Conservation (phyloP, 768 basidiomycete species). For the Neoboletus brunneissimus region DNA sequence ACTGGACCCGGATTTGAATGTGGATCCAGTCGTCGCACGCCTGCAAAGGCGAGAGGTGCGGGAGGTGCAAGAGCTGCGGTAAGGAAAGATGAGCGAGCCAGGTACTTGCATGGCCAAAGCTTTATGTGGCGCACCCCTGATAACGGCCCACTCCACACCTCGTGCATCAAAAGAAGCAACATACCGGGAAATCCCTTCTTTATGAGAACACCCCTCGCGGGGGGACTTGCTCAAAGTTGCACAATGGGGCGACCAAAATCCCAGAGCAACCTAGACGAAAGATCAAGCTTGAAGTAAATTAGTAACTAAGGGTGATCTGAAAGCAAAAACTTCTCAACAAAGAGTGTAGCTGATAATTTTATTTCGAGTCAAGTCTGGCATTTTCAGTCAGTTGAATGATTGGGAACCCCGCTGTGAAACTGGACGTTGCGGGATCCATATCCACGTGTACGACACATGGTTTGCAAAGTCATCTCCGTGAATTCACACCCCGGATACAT, state of each 20-base stretch:
- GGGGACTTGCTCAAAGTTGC: conserved; percentile 1
- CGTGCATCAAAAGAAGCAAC: conserved; percentile 29
- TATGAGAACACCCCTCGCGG: conserved; percentile 15
- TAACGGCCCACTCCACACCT: conserved; percentile 13
- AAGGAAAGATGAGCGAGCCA: conserved; percentile 3
- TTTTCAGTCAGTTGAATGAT: neutral
- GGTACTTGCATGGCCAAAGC: conserved; percentile 1
- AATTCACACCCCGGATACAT: conserved; percentile 1
- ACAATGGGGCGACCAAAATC: neutral
- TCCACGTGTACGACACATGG: conserved; percentile 9
- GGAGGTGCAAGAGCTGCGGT: conserved; percentile 10
- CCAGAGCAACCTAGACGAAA: neutral
- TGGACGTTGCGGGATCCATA: neutral
- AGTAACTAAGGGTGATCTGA: neutral
- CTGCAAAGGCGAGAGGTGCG: conserved; percentile 20
- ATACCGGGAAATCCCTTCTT: conserved; percentile 21
- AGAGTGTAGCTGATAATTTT: neutral
- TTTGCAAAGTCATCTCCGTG: conserved; percentile 26
- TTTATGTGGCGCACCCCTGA: conserved; percentile 22
- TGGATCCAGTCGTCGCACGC: conserved; percentile 23
- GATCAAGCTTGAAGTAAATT: neutral
- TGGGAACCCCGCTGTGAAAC: neutral
- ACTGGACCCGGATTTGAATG: neutral
- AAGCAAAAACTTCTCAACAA: neutral
- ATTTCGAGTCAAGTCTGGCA: neutral